A percentile compares a stretch with the other conserved stretches of the same genome.
Conservation (phyloP, 2,329 filamentous ascomycete species). For the Colletotrichum sp. region DNA sequence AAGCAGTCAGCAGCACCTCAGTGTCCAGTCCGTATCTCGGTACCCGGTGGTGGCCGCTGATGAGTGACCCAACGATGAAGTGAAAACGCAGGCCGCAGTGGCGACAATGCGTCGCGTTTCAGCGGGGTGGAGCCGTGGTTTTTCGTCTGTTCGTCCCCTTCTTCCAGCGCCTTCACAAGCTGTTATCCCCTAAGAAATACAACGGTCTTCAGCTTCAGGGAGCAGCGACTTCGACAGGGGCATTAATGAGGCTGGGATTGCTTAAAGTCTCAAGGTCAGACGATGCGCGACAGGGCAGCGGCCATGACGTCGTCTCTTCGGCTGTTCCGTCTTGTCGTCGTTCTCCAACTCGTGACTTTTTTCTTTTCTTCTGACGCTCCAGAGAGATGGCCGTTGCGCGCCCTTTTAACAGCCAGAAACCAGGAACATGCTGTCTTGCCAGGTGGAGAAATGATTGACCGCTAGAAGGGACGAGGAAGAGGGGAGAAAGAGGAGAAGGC, state of each 20-base stretch:
- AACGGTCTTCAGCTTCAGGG: not conserved
- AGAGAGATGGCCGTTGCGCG: not conserved
- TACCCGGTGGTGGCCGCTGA: not conserved
- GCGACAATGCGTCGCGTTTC: conserved; percentile 22
- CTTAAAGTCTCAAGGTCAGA: not conserved
- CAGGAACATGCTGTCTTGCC: not conserved
- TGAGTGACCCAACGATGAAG: not conserved
- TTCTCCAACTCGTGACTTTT: not conserved
- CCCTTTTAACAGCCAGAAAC: not conserved
- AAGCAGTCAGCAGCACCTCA: not conserved
- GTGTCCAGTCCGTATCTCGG: not conserved
- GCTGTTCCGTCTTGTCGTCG: not conserved
- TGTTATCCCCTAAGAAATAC: not conserved
- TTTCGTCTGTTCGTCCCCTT: not conserved
- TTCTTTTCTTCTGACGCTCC: not conserved
- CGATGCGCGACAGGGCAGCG: not conserved
- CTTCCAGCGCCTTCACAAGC: not conserved
- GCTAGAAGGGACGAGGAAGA: not conserved
- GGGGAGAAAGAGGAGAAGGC: not conserved
- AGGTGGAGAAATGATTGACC: conserved; percentile 6
- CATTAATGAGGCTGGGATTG: not conserved
- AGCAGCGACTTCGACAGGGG: not conserved
- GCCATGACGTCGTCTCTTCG: not conserved
- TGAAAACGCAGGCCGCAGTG: not conserved
- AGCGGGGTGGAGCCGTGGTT: conserved; percentile 3